These are phyloP conservation scores for Termitomyces sp. DNA, from an alignment of 768 basidiomycete species.

Conservation along the genomic window DNA sequence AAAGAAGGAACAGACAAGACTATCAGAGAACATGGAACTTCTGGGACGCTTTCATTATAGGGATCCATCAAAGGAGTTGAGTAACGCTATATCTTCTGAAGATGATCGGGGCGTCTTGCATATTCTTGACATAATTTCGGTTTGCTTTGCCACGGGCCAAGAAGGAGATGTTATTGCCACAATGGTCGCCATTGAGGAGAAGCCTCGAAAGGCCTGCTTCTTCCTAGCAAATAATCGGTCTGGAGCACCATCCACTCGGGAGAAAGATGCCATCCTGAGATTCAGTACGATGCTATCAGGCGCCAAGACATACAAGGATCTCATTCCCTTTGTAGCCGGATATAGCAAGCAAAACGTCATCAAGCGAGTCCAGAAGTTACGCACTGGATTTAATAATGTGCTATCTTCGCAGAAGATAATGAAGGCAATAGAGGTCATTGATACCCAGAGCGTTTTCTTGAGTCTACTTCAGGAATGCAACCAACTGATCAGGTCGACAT, in stretches of 20 bases:
- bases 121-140: background rate
- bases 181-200: background rate
- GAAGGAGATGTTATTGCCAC: background rate
- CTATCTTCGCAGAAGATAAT: background rate
- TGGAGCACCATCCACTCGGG: background rate
- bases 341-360: background rate
- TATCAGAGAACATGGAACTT: background rate
- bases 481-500: background rate
- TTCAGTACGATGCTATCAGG: background rate
- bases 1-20: background rate
- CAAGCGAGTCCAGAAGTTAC: background rate
- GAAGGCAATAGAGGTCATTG: background rate
- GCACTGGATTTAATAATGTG: background rate
- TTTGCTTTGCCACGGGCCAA: background rate
- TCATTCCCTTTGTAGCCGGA: background rate
- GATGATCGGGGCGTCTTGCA: background rate
- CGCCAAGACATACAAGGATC: background rate
- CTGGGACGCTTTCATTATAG: background rate
- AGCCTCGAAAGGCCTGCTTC: background rate
- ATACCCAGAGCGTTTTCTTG: background rate
- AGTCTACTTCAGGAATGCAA: background rate
- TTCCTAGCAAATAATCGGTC: background rate
- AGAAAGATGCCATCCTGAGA: background rate
- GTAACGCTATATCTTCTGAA: background rate
- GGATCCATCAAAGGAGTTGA: background rate